phyloP scores from a whole-genome alignment of 1,284 basidiomycete species.

The Rhodotorula sp. region DNA sequence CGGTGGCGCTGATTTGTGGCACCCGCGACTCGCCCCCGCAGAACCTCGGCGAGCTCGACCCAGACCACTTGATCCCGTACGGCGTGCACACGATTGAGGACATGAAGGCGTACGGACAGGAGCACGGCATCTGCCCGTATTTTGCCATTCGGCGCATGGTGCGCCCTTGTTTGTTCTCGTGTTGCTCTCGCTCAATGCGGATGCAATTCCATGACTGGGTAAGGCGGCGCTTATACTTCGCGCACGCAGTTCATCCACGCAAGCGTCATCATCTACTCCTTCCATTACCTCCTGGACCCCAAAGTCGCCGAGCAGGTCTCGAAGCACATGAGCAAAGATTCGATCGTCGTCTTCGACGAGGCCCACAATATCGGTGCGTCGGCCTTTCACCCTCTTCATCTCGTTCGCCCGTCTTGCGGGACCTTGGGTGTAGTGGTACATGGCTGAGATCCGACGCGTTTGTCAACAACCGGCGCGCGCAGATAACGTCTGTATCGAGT shows the following conservation, averaged over 20 bases:
- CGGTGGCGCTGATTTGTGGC: slow-evolving; percentile 8
- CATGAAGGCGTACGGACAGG: slow-evolving; percentile 82
- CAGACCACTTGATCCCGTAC: slow-evolving; percentile 78
- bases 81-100: slow-evolving; percentile 96
- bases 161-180: slow-evolving; percentile 39
- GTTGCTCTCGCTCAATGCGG: neutral
- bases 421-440: no score
- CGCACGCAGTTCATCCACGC: slow-evolving; percentile 83
- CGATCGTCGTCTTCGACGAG: slow-evolving; percentile 99
- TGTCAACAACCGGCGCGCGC: slow-evolving; percentile 5
- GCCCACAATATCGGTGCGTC: slow-evolving; percentile 94
- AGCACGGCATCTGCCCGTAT: slow-evolving; percentile 89
- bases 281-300: slow-evolving; percentile 97
- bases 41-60: slow-evolving; percentile 76
- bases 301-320: slow-evolving; percentile 99
- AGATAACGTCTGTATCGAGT: slow-evolving; percentile 99
- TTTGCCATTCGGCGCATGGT: slow-evolving; percentile 97
- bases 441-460: neutral
- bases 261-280: slow-evolving; percentile 97
- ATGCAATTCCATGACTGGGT: neutral
- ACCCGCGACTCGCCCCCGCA: slow-evolving; percentile 49
- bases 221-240: no score
- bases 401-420: no score
- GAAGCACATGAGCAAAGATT: slow-evolving; percentile 94
- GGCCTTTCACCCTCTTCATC: neutral